Base-by-base conservation (phyloP, 2,329 filamentous ascomycete species). In the Xylaria multiplex region DNA sequence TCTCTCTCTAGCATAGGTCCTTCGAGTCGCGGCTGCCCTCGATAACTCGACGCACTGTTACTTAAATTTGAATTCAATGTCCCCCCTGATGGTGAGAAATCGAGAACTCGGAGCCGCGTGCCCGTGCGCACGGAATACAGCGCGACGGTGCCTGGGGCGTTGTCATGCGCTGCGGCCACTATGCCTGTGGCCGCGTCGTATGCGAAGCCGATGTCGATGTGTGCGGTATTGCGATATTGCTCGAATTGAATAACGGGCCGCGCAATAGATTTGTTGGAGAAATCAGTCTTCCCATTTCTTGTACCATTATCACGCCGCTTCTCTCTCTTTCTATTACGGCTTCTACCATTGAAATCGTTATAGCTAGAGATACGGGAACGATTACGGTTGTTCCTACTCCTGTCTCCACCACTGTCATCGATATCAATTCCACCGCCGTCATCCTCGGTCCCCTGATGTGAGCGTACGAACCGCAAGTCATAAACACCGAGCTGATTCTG, bases 81-180 rank as follows among this genome's bases (percentile, higher is more conserved):
- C 13, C 24, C 3, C 16, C 16, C 30, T 58, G 43, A 27, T 14
- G 54, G 37, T 8, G 69, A 64, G 8, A 30, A 22, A 56, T 75
- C 72, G 16, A 76, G 48, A 22, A 63, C 69, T 0, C 65, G 66
- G 5, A 88, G 68, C 11, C 73, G 72, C 11, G 77, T 68, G 0
- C 86, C 86, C 2, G 81, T 83, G 7, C 69, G 70, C 6, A 86
- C 72, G 8, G 85, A 87, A 69, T 86, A 87, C 13, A 88, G 69
- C 1, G 71, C 79, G 0, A 88, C 77, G 0, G 75, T 80, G 11
- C 81, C 82, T 0, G 58, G 59, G 13, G 27, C n/a, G 54, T 85
- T 79, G 45, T 85, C 83, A 53, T 86, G 84, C 0, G 84, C 85
- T 0, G 86, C 83, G 0, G 86, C 87, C 4, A 86, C 81, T 27